Percentiles rank a stretch among this genome's conserved stretches.
These are phyloP conservation scores for Royoungia palumana DNA, from an alignment of 768 basidiomycete genomes.

Conservation along the genomic window DNA sequence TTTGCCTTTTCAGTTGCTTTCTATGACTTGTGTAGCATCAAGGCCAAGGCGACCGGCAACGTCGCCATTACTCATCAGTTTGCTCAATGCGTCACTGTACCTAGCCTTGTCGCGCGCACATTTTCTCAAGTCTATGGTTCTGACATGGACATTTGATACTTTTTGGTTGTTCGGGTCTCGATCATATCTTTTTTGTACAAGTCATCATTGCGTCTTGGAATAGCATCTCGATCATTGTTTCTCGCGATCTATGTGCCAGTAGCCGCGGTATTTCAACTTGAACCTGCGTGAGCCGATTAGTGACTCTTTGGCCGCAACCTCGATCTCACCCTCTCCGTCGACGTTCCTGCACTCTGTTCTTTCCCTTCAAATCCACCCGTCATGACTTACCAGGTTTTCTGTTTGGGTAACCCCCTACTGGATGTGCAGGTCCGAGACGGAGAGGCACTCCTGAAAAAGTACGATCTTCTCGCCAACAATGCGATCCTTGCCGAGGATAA, in stretches of 20 bases:
- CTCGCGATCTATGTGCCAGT: background rate
- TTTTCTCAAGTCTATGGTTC: conserved; percentile 15
- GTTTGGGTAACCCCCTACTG: conserved; percentile 93
- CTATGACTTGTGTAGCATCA: conserved; percentile 49
- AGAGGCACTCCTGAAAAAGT: conserved; percentile 83
- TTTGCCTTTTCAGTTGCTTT: conserved; percentile 61
- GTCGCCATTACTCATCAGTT: conserved; percentile 22
- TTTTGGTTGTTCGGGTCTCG: background rate
- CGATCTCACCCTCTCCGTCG: conserved; percentile 6
- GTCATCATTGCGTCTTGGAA: background rate
- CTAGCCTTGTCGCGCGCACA: conserved; percentile 14
- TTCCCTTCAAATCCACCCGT: conserved; percentile 30
- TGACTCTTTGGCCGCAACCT: conserved; percentile 9
- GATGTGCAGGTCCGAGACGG: conserved; percentile 92
- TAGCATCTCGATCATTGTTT: background rate
- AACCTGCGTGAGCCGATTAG: background rate
- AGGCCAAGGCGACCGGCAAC: conserved; percentile 40
- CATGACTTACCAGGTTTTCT: conserved; percentile 71
- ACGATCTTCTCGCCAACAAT: conserved; percentile 88
- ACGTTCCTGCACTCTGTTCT: conserved; percentile 9
- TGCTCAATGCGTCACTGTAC: conserved; percentile 23
- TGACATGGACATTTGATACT: conserved; percentile 6
- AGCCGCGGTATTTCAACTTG: background rate
- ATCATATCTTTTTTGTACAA: background rate
- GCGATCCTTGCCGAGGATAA: conserved; percentile 92